Conservation (phyloP, 805 yeast species). For the Wickerhamomyces queroliae region DNA sequence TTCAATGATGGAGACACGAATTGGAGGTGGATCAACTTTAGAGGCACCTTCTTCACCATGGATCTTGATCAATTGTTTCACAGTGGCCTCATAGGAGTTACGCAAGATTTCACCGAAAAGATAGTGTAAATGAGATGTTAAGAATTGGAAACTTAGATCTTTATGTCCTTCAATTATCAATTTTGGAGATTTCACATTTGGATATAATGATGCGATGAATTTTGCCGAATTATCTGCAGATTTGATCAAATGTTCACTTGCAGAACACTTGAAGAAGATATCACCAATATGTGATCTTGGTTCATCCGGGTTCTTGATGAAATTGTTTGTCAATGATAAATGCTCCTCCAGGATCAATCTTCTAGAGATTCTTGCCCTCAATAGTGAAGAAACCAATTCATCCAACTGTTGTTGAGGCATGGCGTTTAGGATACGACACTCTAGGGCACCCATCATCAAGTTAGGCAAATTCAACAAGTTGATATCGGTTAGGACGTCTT, state of each 20-base stretch:
- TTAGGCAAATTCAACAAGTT: conserved; percentile 83
- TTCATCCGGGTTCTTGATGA: conserved; percentile 40
- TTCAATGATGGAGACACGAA: conserved; percentile 68
- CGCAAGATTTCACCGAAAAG: conserved; percentile 83
- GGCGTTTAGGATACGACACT: conserved; percentile 53
- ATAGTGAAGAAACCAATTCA: conserved; percentile 64
- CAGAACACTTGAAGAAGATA: conserved; percentile 74
- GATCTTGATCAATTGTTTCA: conserved; percentile 35
- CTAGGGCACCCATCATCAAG: conserved; percentile 89
- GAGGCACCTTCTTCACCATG: background rate
- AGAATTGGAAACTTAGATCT: conserved; percentile 68
- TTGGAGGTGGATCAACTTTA: conserved; percentile 50
- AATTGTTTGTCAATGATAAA: conserved; percentile 66
- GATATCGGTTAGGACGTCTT: conserved; percentile 60
- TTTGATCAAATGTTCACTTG: conserved; percentile 54
- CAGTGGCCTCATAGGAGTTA: conserved; percentile 80
- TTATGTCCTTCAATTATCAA: conserved; percentile 69
- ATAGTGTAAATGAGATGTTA: conserved; percentile 82
- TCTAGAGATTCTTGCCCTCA: conserved; percentile 84
- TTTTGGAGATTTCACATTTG: conserved; percentile 62
- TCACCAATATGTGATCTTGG: conserved; percentile 58
- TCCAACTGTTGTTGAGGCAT: conserved; percentile 65
- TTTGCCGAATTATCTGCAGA: conserved; percentile 48
- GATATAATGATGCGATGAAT: conserved; percentile 45
- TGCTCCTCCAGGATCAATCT: conserved; percentile 92